Percentiles rank a stretch among this genome's conserved stretches.
These are phyloP conservation scores for Trichoderma sp. DNA, from an alignment of 2,329 filamentous ascomycete species.

Conservation along the genomic window DNA sequence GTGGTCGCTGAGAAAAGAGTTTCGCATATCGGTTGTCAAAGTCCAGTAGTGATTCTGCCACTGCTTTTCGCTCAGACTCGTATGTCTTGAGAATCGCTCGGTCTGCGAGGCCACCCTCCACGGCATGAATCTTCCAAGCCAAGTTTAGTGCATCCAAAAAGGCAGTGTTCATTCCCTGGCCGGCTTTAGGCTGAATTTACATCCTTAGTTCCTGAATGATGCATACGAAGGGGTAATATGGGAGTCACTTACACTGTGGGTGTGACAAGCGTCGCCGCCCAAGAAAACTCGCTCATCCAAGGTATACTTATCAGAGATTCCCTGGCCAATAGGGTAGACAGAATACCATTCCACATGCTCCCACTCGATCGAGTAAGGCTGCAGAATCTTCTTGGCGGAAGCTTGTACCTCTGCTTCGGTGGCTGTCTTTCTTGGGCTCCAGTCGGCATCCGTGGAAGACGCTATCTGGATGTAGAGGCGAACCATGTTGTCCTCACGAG, in stretches of 20 bases:
- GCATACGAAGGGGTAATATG: neutral
- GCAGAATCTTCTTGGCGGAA: constrained; percentile 62
- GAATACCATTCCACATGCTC: constrained; percentile 71
- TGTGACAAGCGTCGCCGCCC: constrained; percentile 76
- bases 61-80: constrained; percentile 77
- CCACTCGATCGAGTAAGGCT: constrained; percentile 66
- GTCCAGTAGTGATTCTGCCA: constrained; percentile 78
- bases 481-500: constrained; percentile 66
- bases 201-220: constrained; percentile 33
- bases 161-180: constrained; percentile 77
- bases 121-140: constrained; percentile 93
- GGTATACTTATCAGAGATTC: constrained; percentile 66
- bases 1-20: constrained; percentile 77
- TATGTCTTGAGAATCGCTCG: constrained; percentile 78
- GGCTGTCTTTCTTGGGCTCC: constrained; percentile 60
- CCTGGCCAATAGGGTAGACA: constrained; percentile 73
- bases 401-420: constrained; percentile 62
- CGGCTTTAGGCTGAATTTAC: constrained; percentile 66
- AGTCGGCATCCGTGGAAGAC: constrained; percentile 59
- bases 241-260: constrained; percentile 59
- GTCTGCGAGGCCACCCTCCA: constrained; percentile 76
- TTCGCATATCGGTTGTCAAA: constrained; percentile 91
- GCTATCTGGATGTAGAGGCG: constrained; percentile 68
- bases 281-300: constrained; percentile 69
- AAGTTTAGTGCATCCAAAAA: constrained; percentile 83